phyloP scores from a whole-genome alignment of 495 filamentous ascomycete species.

The Neurospora sp. region DNA sequence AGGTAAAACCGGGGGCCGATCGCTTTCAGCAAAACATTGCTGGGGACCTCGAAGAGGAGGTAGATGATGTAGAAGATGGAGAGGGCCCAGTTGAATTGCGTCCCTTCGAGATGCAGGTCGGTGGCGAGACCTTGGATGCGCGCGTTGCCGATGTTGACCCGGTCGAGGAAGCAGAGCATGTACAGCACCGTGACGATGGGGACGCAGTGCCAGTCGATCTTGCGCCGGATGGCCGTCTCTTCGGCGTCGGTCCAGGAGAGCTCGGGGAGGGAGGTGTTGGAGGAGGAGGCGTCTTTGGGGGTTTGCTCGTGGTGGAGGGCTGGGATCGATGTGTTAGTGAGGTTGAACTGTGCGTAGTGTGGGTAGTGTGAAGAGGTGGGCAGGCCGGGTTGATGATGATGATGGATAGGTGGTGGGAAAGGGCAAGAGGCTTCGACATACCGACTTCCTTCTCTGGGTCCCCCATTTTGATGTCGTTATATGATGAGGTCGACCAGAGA shows the following conservation, averaged over 20 bases:
- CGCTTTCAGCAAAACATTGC: constrained; percentile 53
- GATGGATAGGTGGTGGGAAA: neutral
- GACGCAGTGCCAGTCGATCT: constrained; percentile 42
- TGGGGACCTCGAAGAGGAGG: constrained; percentile 51
- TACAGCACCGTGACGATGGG: constrained; percentile 45
- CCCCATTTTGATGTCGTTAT: neutral
- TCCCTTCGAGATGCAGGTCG: constrained; percentile 40
- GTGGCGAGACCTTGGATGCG: constrained; percentile 49
- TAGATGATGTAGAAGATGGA: constrained; percentile 61
- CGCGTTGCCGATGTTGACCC: constrained; percentile 55
- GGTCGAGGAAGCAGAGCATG: constrained; percentile 37
- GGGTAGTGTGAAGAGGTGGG: neutral
- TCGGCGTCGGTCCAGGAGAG: constrained; percentile 40
- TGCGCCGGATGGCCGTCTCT: constrained; percentile 38
- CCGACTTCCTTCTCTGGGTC: neutral
- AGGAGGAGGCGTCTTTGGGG: neutral
- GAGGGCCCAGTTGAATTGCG: constrained; percentile 49
- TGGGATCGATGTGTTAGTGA: neutral
- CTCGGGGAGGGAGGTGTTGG: constrained; percentile 12
- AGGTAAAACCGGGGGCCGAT: constrained; percentile 53
- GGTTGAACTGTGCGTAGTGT: neutral
- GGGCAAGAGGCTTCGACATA: neutral
- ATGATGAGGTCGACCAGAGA: no score
- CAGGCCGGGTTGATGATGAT: neutral
- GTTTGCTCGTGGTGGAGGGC: neutral